A percentile compares a stretch with the other conserved stretches of the same genome.
phyloP scores from a whole-genome alignment of 2,329 filamentous ascomycete genomes.

The Emergomyces orientalis region DNA sequence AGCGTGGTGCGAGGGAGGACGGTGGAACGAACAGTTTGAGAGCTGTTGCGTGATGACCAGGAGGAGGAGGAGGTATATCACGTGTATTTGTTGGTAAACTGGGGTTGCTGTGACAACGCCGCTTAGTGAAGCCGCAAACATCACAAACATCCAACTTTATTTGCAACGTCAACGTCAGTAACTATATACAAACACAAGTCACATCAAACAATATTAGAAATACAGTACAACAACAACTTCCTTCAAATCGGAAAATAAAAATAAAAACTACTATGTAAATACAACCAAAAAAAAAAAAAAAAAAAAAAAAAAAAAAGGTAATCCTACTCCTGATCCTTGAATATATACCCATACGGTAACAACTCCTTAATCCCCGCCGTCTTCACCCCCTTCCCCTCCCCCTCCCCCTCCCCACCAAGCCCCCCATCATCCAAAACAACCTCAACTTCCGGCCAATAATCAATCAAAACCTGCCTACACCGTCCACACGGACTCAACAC shows the following conservation, averaged over 20 bases:
- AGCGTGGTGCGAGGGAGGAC: neutral
- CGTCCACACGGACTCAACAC: slow-evolving; percentile 23
- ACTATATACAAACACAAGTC: too few relatives aligned
- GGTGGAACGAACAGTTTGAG: neutral
- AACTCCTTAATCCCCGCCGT: neutral
- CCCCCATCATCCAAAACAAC: slow-evolving; percentile 15
- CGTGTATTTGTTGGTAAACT: slow-evolving; percentile 12
- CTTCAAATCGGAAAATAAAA: too few relatives aligned
- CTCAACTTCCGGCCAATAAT: slow-evolving; percentile 22
- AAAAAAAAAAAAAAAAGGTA: too few relatives aligned
- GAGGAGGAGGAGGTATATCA: neutral
- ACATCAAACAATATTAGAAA: too few relatives aligned
- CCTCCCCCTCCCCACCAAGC: neutral
- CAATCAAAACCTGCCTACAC: slow-evolving; percentile 22
- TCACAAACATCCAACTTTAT: too few relatives aligned
- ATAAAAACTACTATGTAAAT: too few relatives aligned
- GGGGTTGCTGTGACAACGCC: slow-evolving; percentile 12
- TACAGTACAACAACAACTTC: too few relatives aligned
- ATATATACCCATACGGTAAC: neutral
- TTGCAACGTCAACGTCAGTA: too few relatives aligned
- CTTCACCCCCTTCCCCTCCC: neutral
- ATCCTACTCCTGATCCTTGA: neutral
- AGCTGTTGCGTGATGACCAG: too few relatives aligned
- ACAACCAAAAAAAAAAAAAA: too few relatives aligned
- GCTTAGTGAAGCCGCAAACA: neutral